phyloP scores from a whole-genome alignment of 2,329 filamentous ascomycete genomes.

The Sarocladium brachiariae region DNA sequence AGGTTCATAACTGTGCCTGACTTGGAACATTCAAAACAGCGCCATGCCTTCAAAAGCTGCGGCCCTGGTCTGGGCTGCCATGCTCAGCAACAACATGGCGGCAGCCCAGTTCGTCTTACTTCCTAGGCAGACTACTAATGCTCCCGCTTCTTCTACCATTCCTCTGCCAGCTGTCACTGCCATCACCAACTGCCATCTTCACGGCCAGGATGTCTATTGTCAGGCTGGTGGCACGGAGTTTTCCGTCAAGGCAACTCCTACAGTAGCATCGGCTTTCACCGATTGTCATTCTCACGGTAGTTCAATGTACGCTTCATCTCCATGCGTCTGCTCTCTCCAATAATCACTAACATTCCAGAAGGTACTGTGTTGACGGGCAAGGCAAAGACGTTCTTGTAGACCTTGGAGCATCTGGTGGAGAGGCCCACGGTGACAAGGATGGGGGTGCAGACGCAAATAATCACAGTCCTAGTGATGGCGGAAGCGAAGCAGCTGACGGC shows the following conservation, averaged over 20 bases:
- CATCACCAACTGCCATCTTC: constrained; percentile 35
- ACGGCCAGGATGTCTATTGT: constrained; percentile 36
- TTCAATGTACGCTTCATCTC: constrained; percentile 41
- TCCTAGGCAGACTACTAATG: neutral
- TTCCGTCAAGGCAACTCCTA: constrained; percentile 38
- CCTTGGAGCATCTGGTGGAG: constrained; percentile 23
- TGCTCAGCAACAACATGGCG: neutral
- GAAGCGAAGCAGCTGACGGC: constrained; percentile 19
- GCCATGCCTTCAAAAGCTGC: constrained; percentile 1
- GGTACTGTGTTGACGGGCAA: constrained; percentile 53
- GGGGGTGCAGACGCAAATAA: constrained; percentile 12
- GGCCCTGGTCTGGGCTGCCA: neutral
- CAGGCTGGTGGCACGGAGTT: constrained; percentile 37
- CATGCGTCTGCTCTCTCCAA: neutral
- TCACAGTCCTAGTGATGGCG: constrained; percentile 13
- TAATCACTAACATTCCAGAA: constrained; percentile 21
- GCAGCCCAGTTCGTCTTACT: neutral
- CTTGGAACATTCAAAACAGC: neutral
- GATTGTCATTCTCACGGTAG: constrained; percentile 56
- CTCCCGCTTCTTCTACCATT: neutral
- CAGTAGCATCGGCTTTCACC: constrained; percentile 52
- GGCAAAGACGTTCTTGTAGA: constrained; percentile 56
- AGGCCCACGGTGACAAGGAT: constrained; percentile 15
- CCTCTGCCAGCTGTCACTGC: constrained; percentile 23
- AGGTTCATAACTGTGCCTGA: neutral